Conservation (phyloP, 2,329 filamentous ascomycete genomes). For the Fusarium marasasianum region DNA sequence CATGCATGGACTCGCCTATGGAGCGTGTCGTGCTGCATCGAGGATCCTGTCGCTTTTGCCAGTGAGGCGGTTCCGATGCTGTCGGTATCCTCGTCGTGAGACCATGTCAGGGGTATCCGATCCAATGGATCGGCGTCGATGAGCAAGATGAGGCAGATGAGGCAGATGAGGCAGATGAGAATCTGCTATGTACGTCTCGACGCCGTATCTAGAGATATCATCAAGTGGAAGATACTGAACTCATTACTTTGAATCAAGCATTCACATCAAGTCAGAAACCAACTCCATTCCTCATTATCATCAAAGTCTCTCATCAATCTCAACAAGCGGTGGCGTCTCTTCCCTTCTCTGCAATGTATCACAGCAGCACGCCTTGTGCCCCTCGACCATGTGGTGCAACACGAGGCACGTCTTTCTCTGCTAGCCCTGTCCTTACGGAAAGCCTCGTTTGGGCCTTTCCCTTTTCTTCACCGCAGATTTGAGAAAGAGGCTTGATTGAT, state of each 20-base stretch:
- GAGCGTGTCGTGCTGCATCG: slow-evolving; percentile 30
- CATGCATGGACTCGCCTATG: slow-evolving; percentile 39
- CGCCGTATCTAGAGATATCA: not conserved
- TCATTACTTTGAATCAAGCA: not conserved
- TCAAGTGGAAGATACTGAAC: not conserved
- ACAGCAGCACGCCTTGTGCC: slow-evolving; percentile 25
- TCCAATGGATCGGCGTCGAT: slow-evolving; percentile 30
- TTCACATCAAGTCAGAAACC: too few relatives aligned
- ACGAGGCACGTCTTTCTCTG: not conserved
- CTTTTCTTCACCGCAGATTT: slow-evolving; percentile 27
- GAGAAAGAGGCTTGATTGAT: slow-evolving; percentile 7
- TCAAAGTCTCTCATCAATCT: not conserved
- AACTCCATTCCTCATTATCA: not conserved
- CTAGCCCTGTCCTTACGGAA: slow-evolving; percentile 2
- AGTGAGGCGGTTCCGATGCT: slow-evolving; percentile 37
- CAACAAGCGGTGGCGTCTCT: slow-evolving; percentile 28
- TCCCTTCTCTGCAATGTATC: slow-evolving; percentile 17
- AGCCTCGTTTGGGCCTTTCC: not conserved
- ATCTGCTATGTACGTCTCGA: not conserved
- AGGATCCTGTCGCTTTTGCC: slow-evolving; percentile 31
- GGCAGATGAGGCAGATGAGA: not conserved
- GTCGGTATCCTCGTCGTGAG: slow-evolving; percentile 37
- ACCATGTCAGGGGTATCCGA: slow-evolving; percentile 29
- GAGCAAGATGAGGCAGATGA: not conserved
- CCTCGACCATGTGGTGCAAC: slow-evolving; percentile 31